These are phyloP conservation scores for Chrysosporium keratinophilum DNA, from an alignment of 2,329 filamentous ascomycete species.

Conservation along the genomic window DNA sequence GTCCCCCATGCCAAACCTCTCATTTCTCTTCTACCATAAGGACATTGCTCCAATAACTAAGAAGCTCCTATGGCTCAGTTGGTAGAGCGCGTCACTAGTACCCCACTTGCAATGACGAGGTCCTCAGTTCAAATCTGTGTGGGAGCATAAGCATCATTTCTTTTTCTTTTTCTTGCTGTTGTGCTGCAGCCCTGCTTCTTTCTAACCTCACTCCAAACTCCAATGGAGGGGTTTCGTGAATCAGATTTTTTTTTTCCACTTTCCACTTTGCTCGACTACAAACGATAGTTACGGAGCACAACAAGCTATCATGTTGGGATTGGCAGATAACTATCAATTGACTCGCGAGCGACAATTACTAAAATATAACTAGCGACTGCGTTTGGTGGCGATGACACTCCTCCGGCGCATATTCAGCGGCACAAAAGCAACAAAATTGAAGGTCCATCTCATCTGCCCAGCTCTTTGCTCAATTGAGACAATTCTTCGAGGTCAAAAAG, in stretches of 20 bases:
- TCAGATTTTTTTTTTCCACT: too few species aligned
- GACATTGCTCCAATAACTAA: neutral
- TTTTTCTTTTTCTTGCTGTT: neutral
- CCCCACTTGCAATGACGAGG: neutral
- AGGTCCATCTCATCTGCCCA: slow-evolving; percentile 37
- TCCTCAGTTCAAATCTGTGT: neutral
- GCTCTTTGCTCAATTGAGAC: slow-evolving; percentile 23
- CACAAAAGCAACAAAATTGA: slow-evolving; percentile 43
- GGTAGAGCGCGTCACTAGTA: slow-evolving; percentile 2
- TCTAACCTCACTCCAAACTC: too few species aligned
- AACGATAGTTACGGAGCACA: too few species aligned
- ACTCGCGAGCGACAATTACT: slow-evolving; percentile 22
- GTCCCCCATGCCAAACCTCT: too few species aligned
- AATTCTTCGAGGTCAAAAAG: slow-evolving; percentile 40
- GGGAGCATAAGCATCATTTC: neutral
- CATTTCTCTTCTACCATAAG: too few species aligned
- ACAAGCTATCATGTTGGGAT: too few species aligned
- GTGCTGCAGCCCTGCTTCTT: too few species aligned
- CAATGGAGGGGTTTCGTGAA: too few species aligned
- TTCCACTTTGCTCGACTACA: too few species aligned
- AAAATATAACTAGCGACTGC: slow-evolving; percentile 38
- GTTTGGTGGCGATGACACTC: slow-evolving; percentile 39
- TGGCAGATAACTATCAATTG: too few species aligned
- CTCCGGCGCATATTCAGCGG: slow-evolving; percentile 43
- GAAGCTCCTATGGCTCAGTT: slow-evolving; percentile 2